Conservation (phyloP, 2,329 filamentous ascomycete species). For the Aspergillus nomiae region DNA sequence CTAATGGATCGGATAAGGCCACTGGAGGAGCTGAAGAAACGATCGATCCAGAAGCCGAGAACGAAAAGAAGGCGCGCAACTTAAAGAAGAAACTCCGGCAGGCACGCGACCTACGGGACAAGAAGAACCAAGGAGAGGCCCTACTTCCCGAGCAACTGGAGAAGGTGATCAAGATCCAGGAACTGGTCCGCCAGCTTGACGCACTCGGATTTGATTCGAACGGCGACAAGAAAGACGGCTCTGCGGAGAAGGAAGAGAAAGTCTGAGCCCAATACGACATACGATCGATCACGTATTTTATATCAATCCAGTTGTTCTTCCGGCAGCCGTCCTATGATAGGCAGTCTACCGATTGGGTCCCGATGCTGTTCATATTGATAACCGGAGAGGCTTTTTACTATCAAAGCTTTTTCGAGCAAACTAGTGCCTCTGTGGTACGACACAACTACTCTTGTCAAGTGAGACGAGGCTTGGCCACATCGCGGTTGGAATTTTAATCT, state of each 20-base stretch:
- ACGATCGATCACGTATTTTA: neutral
- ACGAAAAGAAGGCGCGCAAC: conserved; percentile 89
- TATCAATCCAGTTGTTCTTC: neutral
- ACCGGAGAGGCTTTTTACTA: too few species aligned
- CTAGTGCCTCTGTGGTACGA: neutral
- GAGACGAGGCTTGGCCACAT: neutral
- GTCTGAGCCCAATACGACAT: neutral
- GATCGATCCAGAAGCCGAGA: conserved; percentile 71
- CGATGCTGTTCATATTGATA: neutral
- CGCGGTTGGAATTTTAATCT: neutral
- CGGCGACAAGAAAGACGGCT: conserved; percentile 60
- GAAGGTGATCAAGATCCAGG: conserved; percentile 96
- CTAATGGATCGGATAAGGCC: conserved; percentile 28
- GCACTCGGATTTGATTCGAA: conserved; percentile 80
- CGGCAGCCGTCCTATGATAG: neutral
- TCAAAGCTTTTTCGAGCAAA: neutral
- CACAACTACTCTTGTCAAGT: neutral
- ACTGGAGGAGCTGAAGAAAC: conserved; percentile 36
- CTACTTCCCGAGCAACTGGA: conserved; percentile 92
- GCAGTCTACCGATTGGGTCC: neutral
- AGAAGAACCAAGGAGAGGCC: conserved; percentile 82
- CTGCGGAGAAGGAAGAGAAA: conserved; percentile 18
- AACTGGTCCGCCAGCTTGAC: conserved; percentile 86
- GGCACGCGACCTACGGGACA: conserved; percentile 83
- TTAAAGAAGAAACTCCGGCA: conserved; percentile 94